These are phyloP conservation scores for Marchantia polymorpha DNA, from an alignment of 225 moss, liverwort and hornwort genomes.

Conservation along the genomic window DNA sequence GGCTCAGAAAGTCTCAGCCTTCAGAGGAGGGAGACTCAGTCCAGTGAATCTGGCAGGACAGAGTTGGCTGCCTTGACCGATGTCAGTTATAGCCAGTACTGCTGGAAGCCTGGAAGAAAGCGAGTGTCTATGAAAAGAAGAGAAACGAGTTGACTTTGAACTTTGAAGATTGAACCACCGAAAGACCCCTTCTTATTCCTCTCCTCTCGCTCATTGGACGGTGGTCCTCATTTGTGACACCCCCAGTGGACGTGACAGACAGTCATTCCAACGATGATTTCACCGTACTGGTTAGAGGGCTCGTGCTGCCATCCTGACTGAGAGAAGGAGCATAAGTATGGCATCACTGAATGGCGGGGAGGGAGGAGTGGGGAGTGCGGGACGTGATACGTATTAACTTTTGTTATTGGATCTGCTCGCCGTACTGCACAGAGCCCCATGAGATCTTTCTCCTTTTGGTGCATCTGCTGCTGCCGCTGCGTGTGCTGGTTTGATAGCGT, in stretches of 20 bases:
- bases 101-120: background rate
- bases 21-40: background rate
- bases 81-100: background rate
- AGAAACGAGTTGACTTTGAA: slow-evolving; percentile 1
- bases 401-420: background rate
- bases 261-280: background rate
- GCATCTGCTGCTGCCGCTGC: background rate
- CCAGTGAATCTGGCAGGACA: background rate
- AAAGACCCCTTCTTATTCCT: slow-evolving; percentile 3
- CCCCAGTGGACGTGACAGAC: background rate
- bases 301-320: background rate
- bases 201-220: background rate
- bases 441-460: too few relatives aligned
- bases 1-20: background rate
- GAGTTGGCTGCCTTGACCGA: background rate
- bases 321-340: background rate
- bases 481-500: background rate
- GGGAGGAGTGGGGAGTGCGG: too few relatives aligned
- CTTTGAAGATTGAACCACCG: background rate
- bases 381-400: background rate
- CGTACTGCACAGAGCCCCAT: background rate
- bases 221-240: background rate
- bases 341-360: background rate
- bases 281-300: background rate
- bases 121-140: background rate